Base-by-base conservation (phyloP, 176 grass and related monocot species). In the Eleusine indica region DNA sequence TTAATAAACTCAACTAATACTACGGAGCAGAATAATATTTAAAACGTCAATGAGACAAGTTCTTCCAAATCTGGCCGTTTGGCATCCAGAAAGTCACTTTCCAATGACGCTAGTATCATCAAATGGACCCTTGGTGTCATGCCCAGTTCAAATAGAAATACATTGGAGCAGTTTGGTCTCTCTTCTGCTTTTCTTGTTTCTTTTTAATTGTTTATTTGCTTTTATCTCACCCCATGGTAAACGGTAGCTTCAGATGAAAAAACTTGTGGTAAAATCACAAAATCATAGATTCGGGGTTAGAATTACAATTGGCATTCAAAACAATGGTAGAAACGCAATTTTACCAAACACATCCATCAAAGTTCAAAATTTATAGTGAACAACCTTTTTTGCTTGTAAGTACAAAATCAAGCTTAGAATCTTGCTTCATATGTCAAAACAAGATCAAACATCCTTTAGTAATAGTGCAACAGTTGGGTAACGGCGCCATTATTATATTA, bases 81-180 rank as follows among this genome's bases (percentile, higher is more conserved):
- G 79, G 46, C 40, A 73, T 66, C 53, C 6, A 70, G 12, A 62
- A 90, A 86, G 40, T 57, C 46, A 74, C 74, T 83, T 86, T 19
- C 56, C 48, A 32, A 15, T 17, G 16, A 60, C 48, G 9, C 22
- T 48, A 44, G 9, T 35, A 46, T 37, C 21, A 76, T 85, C 71
- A 70, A 85, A 53, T 81, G 73, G 15, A 51, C 68, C 58, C 11
- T 54, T 64, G 10, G 21, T 44, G 65, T 54, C 14, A 44, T 44
- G 42, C 42, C 6, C 5, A 44, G 5, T 35, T 35, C 32, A 35
- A 35, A 35, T 35, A 35, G 32, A 35, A 35, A 25, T 25, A 25
- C 25, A 25, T 25, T 25, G 25, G 25, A 25, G 25, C 25, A 25
- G 25, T 25, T 25, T 25, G 25, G 25, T 25, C 25, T 25, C 25